Evolutionary conservation across 768 basidiomycete genomes (phyloP).

Genomic region (Tulasnella sp.): DNA sequence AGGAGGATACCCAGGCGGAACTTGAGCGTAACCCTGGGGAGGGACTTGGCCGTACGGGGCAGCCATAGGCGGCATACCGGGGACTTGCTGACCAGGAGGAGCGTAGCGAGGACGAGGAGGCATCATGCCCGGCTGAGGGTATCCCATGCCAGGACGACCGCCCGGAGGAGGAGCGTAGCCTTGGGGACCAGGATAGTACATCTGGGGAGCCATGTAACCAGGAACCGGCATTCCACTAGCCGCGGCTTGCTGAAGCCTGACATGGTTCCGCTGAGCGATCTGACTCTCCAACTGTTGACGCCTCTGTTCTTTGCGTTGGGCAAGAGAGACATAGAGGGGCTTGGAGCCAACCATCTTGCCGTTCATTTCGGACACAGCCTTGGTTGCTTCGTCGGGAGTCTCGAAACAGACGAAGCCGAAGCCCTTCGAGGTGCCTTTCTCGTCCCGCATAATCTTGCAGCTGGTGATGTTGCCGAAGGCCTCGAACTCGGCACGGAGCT

Average conservation of each 20-base stretch:
- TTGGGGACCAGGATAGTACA: conserved; percentile 82
- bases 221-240: conserved; percentile 77
- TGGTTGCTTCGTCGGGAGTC: conserved; percentile 97
- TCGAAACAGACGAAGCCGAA: conserved; percentile 99
- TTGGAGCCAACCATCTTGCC: conserved; percentile 99
- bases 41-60: conserved; percentile 63
- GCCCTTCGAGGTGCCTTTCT: conserved; percentile 89
- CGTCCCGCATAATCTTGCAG: conserved; percentile 99
- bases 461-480: conserved; percentile 96
- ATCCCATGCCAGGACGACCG: conserved; percentile 67
- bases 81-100: conserved; percentile 67
- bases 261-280: conserved; percentile 97
- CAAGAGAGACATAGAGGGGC: conserved; percentile 97
- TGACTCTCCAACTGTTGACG: conserved; percentile 98
- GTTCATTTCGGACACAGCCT: conserved; percentile 99
- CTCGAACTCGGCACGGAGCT: conserved; percentile 94
- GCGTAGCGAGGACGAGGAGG: conserved; percentile 79
- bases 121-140: conserved; percentile 80
- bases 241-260: conserved; percentile 93
- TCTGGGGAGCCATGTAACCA: conserved; percentile 75
- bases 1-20: conserved; percentile 48
- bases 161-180: conserved; percentile 70
- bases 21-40: conserved; percentile 65
- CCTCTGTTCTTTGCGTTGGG: conserved; percentile 97
- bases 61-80: conserved; percentile 72